Evolutionary conservation across 805 yeast genomes (phyloP).

Genomic region (Sugiyamaella mastotermitis): DNA sequence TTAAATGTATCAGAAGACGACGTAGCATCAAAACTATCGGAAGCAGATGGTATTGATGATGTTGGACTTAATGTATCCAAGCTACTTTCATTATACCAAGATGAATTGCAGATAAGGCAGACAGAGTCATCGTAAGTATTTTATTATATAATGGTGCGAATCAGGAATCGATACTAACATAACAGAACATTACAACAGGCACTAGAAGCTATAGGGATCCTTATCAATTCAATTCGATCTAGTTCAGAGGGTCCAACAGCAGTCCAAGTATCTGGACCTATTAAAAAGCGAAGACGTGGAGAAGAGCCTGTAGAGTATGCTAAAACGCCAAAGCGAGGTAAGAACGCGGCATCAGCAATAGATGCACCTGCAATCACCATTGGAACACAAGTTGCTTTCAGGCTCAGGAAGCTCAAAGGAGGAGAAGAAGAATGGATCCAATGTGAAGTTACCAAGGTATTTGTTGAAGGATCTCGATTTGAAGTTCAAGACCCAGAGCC

Average conservation of each 20-base stretch:
- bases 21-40: background rate
- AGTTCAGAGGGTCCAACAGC: conserved; percentile 4
- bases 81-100: conserved; percentile 5
- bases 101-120: conserved; percentile 4
- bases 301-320: conserved; percentile 6
- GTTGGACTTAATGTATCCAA: conserved; percentile 2
- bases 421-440: conserved; percentile 93
- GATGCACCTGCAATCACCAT: conserved; percentile 25
- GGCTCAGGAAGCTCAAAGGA: conserved; percentile 52
- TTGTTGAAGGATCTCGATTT: conserved; percentile 68
- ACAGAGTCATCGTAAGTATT: conserved; percentile 3
- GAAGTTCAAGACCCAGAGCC: conserved; percentile 99
- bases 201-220: conserved; percentile 6
- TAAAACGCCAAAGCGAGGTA: conserved; percentile 9
- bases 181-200: conserved; percentile 7
- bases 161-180: background rate
- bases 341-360: background rate
- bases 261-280: background rate
- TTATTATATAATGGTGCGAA: background rate
- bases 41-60: conserved; percentile 2
- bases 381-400: conserved; percentile 86
- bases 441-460: conserved; percentile 75
- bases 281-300: conserved; percentile 12
- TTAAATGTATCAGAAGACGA: background rate
- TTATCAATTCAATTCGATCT: conserved; percentile 4